Base-by-base conservation (phyloP, 2,329 filamentous ascomycete genomes). In the Fusarium protoensiforme region DNA sequence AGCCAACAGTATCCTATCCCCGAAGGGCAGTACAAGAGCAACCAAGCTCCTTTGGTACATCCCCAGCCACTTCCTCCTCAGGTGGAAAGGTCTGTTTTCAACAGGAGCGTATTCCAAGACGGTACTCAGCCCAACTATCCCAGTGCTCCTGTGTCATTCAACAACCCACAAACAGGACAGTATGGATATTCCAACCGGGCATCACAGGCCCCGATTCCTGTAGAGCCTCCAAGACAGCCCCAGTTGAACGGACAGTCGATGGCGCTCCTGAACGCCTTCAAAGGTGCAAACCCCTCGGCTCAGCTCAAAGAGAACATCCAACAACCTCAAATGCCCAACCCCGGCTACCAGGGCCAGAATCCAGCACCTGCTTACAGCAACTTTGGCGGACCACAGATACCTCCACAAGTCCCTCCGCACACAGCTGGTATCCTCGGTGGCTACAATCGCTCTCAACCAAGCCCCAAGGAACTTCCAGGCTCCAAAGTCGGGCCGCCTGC, bases 1-100 rank as follows among this genome's bases (percentile, higher is more conserved):
- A 66, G 53, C 16, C 70, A 74, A 33, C 71, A 73, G 35, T 76
- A 75, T 33, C 57, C 67, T 18, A 56, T 67, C 16, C 62, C 67
- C 10, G 71, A 75, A 56, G 74, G 74, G 24, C 72, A 73, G 58
- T 78, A 75, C 58, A 76, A 72, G 51, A 75, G 64, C 43, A 76
- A 76, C 35, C 76, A 76, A 31, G 70, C 75, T 29, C 70, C 75
- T 27, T 69, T 81, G 20, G 72, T 78, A 29, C 83, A 85, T 61
- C 87, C 87, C 1, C 87, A 89, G 61, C 86, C 88, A 11, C 78
- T 88, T 13, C 88, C 88, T 31, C 88, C 87, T 8, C 87, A 89
- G 54, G 87, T 89, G 1, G 88, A 90, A 67, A 85, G 86, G 69
- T 84, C 85, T 8, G 81, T 88, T 64, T 86, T 89, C 48, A 84